phyloP scores from a whole-genome alignment of 805 yeast species.

The Scheffersomyces spartinae region DNA sequence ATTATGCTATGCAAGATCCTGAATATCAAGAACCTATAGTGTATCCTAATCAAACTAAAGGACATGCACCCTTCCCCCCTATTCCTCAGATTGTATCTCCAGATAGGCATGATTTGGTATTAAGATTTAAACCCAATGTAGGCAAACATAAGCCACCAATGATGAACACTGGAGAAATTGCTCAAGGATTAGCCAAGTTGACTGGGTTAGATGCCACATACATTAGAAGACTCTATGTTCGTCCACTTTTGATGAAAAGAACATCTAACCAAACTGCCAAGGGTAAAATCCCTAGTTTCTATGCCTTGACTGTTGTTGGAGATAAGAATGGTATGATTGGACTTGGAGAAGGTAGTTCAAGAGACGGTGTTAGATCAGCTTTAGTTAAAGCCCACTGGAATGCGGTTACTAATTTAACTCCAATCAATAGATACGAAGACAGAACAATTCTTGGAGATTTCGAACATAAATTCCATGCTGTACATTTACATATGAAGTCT shows the following conservation, averaged over 20 bases:
- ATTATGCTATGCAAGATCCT: slow-evolving; percentile 59
- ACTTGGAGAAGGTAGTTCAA: slow-evolving; percentile 87
- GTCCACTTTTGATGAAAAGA: slow-evolving; percentile 61
- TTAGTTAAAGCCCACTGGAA: slow-evolving; percentile 82
- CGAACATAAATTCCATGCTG: slow-evolving; percentile 78
- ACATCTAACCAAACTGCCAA: slow-evolving; percentile 88
- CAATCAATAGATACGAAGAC: slow-evolving; percentile 79
- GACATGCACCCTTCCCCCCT: slow-evolving; percentile 43
- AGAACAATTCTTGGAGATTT: slow-evolving; percentile 84
- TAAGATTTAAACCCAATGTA: slow-evolving; percentile 19
- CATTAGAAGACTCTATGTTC: slow-evolving; percentile 47
- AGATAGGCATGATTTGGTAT: slow-evolving; percentile 31
- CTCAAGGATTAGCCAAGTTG: slow-evolving; percentile 45
- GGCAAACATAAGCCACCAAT: slow-evolving; percentile 5
- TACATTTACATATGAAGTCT: slow-evolving; percentile 66
- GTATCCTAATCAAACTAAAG: slow-evolving; percentile 37
- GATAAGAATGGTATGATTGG: slow-evolving; percentile 92
- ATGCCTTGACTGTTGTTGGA: slow-evolving; percentile 82
- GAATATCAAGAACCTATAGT: slow-evolving; percentile 59
- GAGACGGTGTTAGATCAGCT: slow-evolving; percentile 65
- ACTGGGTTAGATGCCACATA: slow-evolving; percentile 59
- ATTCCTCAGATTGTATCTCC: slow-evolving; percentile 45
- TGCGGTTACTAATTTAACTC: slow-evolving; percentile 75
- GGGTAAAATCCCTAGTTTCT: slow-evolving; percentile 78
- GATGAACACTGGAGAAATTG: slow-evolving; percentile 21